Evolutionary conservation across 1,139 yeast species (phyloP).

Genomic region (Diutina scorzettiae): DNA sequence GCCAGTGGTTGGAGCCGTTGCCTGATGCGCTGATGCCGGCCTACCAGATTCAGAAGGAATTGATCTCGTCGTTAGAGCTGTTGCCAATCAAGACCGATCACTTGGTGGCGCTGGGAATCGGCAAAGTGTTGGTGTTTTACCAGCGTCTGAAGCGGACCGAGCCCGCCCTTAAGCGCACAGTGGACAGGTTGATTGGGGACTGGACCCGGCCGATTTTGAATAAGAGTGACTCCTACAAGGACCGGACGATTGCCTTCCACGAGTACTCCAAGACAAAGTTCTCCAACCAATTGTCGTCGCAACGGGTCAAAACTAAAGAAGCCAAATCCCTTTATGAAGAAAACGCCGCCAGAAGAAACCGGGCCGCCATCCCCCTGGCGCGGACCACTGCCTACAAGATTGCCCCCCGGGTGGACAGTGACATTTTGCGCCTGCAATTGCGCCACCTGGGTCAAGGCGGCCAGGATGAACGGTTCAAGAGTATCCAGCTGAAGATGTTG

Average conservation of each 20-base stretch:
- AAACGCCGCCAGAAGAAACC: conserved; percentile 81
- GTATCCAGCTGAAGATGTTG: conserved; percentile 49
- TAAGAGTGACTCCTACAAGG: conserved; percentile 88
- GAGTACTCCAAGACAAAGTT: conserved; percentile 55
- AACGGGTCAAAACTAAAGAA: conserved; percentile 25
- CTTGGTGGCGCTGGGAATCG: conserved; percentile 86
- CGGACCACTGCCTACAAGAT: conserved; percentile 81
- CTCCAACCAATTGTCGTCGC: conserved; percentile 31
- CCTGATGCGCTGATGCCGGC: conserved; percentile 98
- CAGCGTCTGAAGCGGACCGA: conserved; percentile 88
- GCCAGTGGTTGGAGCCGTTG: conserved; percentile 95
- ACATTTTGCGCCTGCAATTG: conserved; percentile 27
- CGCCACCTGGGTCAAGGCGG: conserved; percentile 29
- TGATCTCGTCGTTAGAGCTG: conserved; percentile 60
- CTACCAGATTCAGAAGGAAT: conserved; percentile 84
- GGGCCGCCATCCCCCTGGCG: conserved; percentile 91
- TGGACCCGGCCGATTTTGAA: conserved; percentile 99
- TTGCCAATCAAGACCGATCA: conserved; percentile 94
- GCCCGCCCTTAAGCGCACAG: conserved; percentile 71
- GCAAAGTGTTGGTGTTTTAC: conserved; percentile 87
- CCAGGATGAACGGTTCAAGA: conserved; percentile 71
- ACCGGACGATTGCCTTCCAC: conserved; percentile 61
- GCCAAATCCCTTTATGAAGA: conserved; percentile 66
- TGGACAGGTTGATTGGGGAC: conserved; percentile 84
- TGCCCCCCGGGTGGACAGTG: conserved; percentile 68